Evolutionary conservation across 176 grass and related monocot genomes (phyloP).

Genomic region (Metroxylon sagu): DNA sequence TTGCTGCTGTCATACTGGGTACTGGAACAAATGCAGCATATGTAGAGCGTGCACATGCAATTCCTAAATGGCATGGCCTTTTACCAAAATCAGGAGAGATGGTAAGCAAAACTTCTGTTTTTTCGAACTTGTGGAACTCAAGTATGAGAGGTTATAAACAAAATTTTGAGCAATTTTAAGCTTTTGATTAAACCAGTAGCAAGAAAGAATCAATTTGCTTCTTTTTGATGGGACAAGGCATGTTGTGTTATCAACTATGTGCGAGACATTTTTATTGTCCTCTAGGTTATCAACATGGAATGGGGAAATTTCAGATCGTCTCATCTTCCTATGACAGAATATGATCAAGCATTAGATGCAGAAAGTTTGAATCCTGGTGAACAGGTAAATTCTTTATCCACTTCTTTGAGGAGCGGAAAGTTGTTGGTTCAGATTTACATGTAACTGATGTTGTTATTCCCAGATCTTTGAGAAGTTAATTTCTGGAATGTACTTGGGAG

Average conservation of each 20-base stretch:
- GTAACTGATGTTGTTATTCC: not conserved
- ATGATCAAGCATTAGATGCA: conserved; percentile 5
- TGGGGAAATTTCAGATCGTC: conserved; percentile 11
- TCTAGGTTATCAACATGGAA: conserved; percentile 22
- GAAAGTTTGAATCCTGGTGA: conserved; percentile 20
- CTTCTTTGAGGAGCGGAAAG: too few relatives aligned
- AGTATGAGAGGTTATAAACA: too few relatives aligned
- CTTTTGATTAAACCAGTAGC: too few relatives aligned
- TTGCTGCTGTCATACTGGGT: conserved; percentile 15
- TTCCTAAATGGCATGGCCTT: conserved; percentile 13
- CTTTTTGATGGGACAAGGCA: too few relatives aligned
- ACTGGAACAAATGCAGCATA: conserved; percentile 20
- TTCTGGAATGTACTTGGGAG: conserved; percentile 18
- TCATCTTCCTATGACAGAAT: conserved; percentile 8
- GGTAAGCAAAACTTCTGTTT: not conserved
- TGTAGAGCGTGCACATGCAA: conserved; percentile 8
- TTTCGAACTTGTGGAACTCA: too few relatives aligned
- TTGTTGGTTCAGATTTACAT: not conserved
- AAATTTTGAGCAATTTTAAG: too few relatives aligned
- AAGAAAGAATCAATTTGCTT: too few relatives aligned
- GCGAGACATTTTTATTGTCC: not conserved
- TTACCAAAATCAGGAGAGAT: conserved; percentile 4
- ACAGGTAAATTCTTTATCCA: not conserved
- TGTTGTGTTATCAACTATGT: too few relatives aligned
- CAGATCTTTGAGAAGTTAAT: conserved; percentile 21